Base-by-base conservation (phyloP, 2,329 filamentous ascomycete species). In the Verticillium isaacii region DNA sequence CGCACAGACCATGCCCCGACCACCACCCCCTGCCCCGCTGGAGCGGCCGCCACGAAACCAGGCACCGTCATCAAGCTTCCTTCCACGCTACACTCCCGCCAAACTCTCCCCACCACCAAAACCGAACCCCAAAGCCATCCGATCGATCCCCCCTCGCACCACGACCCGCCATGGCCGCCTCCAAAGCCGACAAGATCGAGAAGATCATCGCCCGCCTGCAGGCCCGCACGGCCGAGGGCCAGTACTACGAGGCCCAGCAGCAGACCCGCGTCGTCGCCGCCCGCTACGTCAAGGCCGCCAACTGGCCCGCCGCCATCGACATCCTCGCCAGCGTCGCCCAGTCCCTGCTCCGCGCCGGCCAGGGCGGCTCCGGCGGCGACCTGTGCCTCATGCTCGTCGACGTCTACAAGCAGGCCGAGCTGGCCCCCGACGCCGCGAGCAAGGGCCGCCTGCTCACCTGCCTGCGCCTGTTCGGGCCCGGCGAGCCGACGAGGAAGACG, bases 171-270 rank as follows among this genome's bases (percentile, higher is more conserved):
- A 63, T 55, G 50, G 64, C 29, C 29, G 29, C 64, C 61, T 61
- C 64, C 39, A 65, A 65, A 45, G 61, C 57, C 67, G 77, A 79
- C 73, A 82, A 82, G 72, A 82, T 83, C 72, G 78, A 80, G 61
- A 82, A 81, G 72, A 87, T 87, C 74, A 85, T 87, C 68, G 73
- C 81, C 62, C 82, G 85, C 32, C 88, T 97, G 74, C 91, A 94
- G 78, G 83, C 90, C 77, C 94, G 92, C 77, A 97, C 97, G 76
- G 83, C 87, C 68, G 92, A 96, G 76, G 94, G 93, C 71, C 89
- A 95, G 74, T 97, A 87, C 83, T 99, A 99, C 81, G 95, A 99
- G 84, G 95, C 95, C 62, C 94, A 98, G 79, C 95, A 99, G 77
- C 95, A 99, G 81, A 92, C 97, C 67, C 92, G 95, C 65, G 93